These are phyloP conservation scores for Suillus subaureus DNA, from an alignment of 768 basidiomycete genomes.

Conservation along the genomic window DNA sequence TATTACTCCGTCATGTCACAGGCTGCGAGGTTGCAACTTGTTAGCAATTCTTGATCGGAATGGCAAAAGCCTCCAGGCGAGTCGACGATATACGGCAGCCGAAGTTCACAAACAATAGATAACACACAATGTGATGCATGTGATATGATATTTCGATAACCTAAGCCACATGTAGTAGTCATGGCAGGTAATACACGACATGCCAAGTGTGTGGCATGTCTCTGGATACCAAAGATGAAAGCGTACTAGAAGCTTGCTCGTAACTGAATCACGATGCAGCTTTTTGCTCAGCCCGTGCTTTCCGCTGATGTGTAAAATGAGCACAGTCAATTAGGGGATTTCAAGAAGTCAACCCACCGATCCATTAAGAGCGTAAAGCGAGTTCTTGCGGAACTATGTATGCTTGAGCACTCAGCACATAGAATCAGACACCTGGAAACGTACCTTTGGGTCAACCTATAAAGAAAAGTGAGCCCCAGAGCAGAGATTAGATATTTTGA, in stretches of 20 bases:
- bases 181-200: conserved; percentile 10
- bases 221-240: not conserved
- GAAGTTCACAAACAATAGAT: conserved; percentile 20
- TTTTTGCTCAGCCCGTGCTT: conserved; percentile 66
- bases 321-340: not conserved
- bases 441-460: conserved; percentile 82
- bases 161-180: conserved; percentile 21
- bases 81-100: conserved; percentile 24
- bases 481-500: conserved; percentile 10
- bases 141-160: conserved; percentile 17
- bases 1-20: conserved; percentile 26
- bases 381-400: conserved; percentile 81
- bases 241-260: not conserved
- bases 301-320: conserved; percentile 46
- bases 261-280: conserved; percentile 34
- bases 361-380: conserved; percentile 69
- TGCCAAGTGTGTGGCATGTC: not conserved
- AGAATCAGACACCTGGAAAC: conserved; percentile 15
- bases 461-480: conserved; percentile 12
- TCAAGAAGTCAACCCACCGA: conserved; percentile 53
- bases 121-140: conserved; percentile 18
- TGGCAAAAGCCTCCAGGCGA: conserved; percentile 33
- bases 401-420: conserved; percentile 6
- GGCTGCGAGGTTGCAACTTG: conserved; percentile 72
- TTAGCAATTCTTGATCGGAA: conserved; percentile 60